Evolutionary conservation across 2,329 filamentous ascomycete species (phyloP).

Genomic region (Curvularia hawaiiensis): DNA sequence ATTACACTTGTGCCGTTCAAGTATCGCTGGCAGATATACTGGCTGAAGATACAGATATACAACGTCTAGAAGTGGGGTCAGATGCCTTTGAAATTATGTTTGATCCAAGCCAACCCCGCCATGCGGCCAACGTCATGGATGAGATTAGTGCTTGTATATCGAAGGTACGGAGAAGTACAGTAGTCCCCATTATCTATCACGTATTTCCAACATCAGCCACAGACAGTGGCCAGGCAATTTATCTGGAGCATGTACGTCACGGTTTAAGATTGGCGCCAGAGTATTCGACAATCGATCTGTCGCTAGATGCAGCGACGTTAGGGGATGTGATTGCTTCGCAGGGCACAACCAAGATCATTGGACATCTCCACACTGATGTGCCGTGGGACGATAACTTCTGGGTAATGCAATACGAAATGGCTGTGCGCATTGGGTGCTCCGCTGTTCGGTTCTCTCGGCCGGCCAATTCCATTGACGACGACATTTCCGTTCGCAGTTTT

Average conservation of each 20-base stretch:
- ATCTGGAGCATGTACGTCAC: slow-evolving; percentile 64
- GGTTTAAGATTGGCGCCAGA: slow-evolving; percentile 67
- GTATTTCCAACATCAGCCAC: slow-evolving; percentile 37
- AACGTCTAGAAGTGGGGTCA: slow-evolving; percentile 68
- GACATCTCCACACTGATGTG: slow-evolving; percentile 55
- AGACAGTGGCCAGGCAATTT: slow-evolving; percentile 45
- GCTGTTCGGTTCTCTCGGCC: slow-evolving; percentile 66
- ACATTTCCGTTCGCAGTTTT: slow-evolving; percentile 64
- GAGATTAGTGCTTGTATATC: slow-evolving; percentile 65
- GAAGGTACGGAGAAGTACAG: slow-evolving; percentile 65
- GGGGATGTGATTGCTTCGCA: slow-evolving; percentile 56
- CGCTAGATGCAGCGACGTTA: slow-evolving; percentile 59
- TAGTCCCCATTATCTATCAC: slow-evolving; percentile 55
- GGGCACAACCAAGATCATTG: slow-evolving; percentile 66
- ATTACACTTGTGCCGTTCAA: slow-evolving; percentile 70
- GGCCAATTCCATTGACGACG: slow-evolving; percentile 64
- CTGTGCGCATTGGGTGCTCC: slow-evolving; percentile 63
- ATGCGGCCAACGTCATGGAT: slow-evolving; percentile 25
- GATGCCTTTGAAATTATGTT: slow-evolving; percentile 70
- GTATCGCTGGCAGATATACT: slow-evolving; percentile 64
- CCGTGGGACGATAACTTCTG: slow-evolving; percentile 64
- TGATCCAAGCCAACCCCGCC: slow-evolving; percentile 38
- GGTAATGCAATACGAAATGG: slow-evolving; percentile 63
- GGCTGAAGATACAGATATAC: slow-evolving; percentile 61
- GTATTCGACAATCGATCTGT: slow-evolving; percentile 64